A percentile compares a stretch with the other conserved stretches of the same genome.
Conservation (phyloP, 2,329 filamentous ascomycete species). For the Blastomyces emzantsi region DNA sequence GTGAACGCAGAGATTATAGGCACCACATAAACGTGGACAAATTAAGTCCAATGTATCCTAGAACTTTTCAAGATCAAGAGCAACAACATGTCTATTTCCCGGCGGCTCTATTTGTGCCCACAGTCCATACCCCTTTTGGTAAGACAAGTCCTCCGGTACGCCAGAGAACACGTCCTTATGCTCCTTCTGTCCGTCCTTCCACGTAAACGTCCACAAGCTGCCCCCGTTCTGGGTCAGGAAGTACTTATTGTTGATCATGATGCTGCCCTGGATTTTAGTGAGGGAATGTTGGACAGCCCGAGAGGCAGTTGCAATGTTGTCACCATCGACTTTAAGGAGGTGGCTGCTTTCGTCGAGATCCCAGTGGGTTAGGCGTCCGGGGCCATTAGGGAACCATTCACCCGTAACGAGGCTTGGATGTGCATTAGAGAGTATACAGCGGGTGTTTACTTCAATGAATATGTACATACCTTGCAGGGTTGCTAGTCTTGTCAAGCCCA, state of each 20-base stretch:
- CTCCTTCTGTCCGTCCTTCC: neutral
- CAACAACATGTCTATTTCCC: conserved; percentile 9
- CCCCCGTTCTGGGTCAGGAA: conserved; percentile 19
- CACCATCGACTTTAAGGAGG: conserved; percentile 19
- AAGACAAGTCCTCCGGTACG: conserved; percentile 6
- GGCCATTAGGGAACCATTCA: conserved; percentile 25
- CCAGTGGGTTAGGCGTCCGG: conserved; percentile 17
- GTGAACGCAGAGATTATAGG: neutral
- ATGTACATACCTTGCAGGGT: conserved; percentile 3
- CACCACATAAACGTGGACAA: neutral
- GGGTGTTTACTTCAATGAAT: neutral
- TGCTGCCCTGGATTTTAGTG: conserved; percentile 28
- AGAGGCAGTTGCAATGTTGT: conserved; percentile 16
- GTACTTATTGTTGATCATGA: conserved; percentile 25
- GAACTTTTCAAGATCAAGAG: conserved; percentile 7
- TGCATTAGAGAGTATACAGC: conserved; percentile 10
- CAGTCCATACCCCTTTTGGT: conserved; percentile 8
- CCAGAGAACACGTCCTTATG: conserved; percentile 4
- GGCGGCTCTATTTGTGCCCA: conserved; percentile 7
- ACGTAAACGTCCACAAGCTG: conserved; percentile 7
- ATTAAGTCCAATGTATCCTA: neutral
- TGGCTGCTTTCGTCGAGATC: conserved; percentile 25
- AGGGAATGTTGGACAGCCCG: conserved; percentile 29
- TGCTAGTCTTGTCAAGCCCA: conserved; percentile 24
- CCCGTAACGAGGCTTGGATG: conserved; percentile 29